Evolutionary conservation across 2,329 filamentous ascomycete species (phyloP).

Genomic region (Stagonosporopsis chrysanthemi): DNA sequence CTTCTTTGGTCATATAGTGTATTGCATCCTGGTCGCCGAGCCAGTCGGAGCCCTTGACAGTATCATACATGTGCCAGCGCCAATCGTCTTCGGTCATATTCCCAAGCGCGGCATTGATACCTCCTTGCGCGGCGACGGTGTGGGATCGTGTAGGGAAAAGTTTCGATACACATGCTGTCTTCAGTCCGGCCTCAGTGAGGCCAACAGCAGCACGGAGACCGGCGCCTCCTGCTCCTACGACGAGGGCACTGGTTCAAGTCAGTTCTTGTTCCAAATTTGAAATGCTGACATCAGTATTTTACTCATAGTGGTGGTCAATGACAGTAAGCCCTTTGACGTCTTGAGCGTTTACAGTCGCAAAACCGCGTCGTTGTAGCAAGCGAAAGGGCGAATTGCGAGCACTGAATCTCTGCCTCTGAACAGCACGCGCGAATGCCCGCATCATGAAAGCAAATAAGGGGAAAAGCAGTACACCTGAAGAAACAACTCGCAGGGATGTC

Average conservation of each 20-base stretch:
- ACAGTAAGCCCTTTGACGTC: constrained; percentile 34
- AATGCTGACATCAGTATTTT: not conserved
- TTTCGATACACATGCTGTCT: constrained; percentile 71
- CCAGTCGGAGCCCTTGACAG: constrained; percentile 66
- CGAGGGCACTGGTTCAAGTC: constrained; percentile 47
- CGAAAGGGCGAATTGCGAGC: constrained; percentile 15
- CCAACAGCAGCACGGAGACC: constrained; percentile 70
- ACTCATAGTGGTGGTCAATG: constrained; percentile 49
- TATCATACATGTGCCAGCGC: constrained; percentile 68
- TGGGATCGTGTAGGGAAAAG: constrained; percentile 70
- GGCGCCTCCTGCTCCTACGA: constrained; percentile 65
- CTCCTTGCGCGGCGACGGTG: constrained; percentile 72
- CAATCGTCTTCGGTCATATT: constrained; percentile 65
- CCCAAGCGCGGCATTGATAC: constrained; percentile 66
- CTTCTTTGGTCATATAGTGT: constrained; percentile 66
- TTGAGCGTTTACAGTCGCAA: constrained; percentile 28
- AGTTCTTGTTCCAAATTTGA: not conserved
- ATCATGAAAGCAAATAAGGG: constrained; percentile 21
- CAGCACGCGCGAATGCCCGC: constrained; percentile 36
- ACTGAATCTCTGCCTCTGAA: constrained; percentile 27
- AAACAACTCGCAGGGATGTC: not conserved
- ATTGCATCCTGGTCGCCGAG: constrained; percentile 67
- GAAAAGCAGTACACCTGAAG: not conserved
- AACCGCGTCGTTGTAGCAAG: constrained; percentile 9
- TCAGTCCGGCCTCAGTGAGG: constrained; percentile 68